Base-by-base conservation (phyloP, 148 eudicot species). In the Arbutus unedo region DNA sequence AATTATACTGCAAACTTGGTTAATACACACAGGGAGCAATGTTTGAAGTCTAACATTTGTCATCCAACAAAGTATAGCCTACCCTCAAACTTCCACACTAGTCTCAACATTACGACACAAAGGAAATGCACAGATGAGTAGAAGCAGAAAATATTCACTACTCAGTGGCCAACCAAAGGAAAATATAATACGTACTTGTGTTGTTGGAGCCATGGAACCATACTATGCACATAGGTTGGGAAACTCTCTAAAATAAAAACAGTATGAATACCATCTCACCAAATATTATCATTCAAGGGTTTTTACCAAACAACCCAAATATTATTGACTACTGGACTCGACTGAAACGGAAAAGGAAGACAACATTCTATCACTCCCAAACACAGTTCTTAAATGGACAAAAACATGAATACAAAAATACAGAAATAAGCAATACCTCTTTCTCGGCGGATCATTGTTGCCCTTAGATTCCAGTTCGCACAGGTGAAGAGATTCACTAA, bases 1-100 rank as follows among this genome's bases (percentile, higher is more conserved):
- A 57, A n/a, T 64, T 60, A 84, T 73, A 51, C 70, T 8, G 83
- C 86, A 84, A 84, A 84, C 86, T 83, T 84, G 83, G 72, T 62
- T 45, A 60, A 60, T 25, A 79, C 43, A 80, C 83, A 80, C 66
- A 51, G 51, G 79, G 64, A 74, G 80, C 53, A 80, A 41, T 23
- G 80, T 62, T 84, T 80, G 80, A 80, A 73, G 82, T 81, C 81
- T 76, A 76, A 62, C 55, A 51, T 60, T 25, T 84, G 74, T 75
- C 79, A 80, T 62, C 85, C 85, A 74, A 84, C 66, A 75, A 81
- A 50, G 67, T 8, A 80, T 74, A 80, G 82, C 74, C 83, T 79
- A 84, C 56, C 56, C 77, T 38, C 50, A 74, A 80, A 75, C 86
- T 80, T 80, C 77, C 48, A 80, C 60, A 43, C 25, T 41, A 78